Evolutionary conservation across 768 basidiomycete genomes (phyloP).

Genomic region (Leucocoprinus birnbaumii): DNA sequence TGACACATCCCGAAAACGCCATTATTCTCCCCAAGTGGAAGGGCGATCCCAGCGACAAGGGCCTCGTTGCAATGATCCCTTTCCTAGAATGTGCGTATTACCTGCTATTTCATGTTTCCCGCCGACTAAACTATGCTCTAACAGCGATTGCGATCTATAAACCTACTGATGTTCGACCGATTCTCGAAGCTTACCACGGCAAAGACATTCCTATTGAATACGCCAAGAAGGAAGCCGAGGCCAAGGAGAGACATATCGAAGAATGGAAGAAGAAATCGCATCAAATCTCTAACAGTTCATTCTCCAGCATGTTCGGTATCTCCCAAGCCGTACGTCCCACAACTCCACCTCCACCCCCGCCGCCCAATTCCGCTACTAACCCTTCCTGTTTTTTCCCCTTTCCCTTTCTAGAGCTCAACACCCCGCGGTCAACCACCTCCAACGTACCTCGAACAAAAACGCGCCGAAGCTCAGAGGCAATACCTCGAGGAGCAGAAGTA

Average conservation of each 20-base stretch:
- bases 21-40: constrained; percentile 85
- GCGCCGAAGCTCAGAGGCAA: constrained; percentile 46
- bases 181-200: constrained; percentile 79
- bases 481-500: constrained; percentile 51
- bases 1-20: constrained; percentile 85
- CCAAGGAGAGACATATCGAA: constrained; percentile 72
- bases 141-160: constrained; percentile 92
- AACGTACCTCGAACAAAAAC: constrained; percentile 53
- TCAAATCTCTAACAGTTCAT: constrained; percentile 29
- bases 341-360: too few species aligned
- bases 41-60: constrained; percentile 66
- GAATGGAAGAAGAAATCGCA: constrained; percentile 67
- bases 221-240: constrained; percentile 82
- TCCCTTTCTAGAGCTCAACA: constrained; percentile 15
- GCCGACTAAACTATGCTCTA: background rate
- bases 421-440: constrained; percentile 33
- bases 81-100: constrained; percentile 80
- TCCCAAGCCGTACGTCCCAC: constrained; percentile 20
- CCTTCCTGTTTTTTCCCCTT: background rate
- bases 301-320: constrained; percentile 39
- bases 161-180: constrained; percentile 82
- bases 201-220: constrained; percentile 91
- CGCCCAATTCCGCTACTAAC: background rate
- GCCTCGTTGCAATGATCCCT: constrained; percentile 89
- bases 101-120: background rate